Percentiles rank a stretch among this genome's conserved stretches.
Conservation (phyloP, 139 green algal genomes). For the Micractinium sp. region DNA sequence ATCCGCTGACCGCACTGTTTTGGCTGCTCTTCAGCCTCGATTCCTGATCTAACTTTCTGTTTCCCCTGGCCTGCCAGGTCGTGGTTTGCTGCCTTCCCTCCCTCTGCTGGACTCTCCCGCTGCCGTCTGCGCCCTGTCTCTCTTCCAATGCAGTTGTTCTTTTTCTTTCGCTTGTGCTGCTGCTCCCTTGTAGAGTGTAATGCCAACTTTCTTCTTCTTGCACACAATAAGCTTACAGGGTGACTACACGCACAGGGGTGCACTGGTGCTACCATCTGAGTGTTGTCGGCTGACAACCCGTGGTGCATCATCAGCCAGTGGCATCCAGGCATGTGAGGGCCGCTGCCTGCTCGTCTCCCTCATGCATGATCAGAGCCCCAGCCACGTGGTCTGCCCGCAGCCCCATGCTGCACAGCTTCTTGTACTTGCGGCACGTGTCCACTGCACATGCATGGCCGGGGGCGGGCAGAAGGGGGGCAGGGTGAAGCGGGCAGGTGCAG, state of each 20-base stretch:
- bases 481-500: background rate
- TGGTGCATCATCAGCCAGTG: background rate
- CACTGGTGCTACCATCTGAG: background rate
- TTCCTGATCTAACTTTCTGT: too few relatives aligned
- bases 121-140: too few relatives aligned
- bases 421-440: slow-evolving; percentile 27
- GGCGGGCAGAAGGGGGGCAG: background rate
- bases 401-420: slow-evolving; percentile 38
- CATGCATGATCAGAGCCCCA: slow-evolving; percentile 9
- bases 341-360: background rate
- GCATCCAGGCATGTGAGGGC: slow-evolving; percentile 4
- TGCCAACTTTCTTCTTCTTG: too few relatives aligned
- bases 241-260: background rate
- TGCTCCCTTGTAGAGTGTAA: too few relatives aligned
- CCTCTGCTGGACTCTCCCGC: too few relatives aligned
- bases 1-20: too few relatives aligned
- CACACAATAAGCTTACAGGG: too few relatives aligned
- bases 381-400: background rate
- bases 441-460: background rate
- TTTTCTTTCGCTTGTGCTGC: too few relatives aligned
- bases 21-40: too few relatives aligned
- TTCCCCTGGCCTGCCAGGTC: too few relatives aligned
- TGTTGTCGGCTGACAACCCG: background rate
- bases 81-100: too few relatives aligned
- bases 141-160: too few relatives aligned